Evolutionary conservation across 306 rosid genomes (phyloP).

Genomic region (Malus orientalis): DNA sequence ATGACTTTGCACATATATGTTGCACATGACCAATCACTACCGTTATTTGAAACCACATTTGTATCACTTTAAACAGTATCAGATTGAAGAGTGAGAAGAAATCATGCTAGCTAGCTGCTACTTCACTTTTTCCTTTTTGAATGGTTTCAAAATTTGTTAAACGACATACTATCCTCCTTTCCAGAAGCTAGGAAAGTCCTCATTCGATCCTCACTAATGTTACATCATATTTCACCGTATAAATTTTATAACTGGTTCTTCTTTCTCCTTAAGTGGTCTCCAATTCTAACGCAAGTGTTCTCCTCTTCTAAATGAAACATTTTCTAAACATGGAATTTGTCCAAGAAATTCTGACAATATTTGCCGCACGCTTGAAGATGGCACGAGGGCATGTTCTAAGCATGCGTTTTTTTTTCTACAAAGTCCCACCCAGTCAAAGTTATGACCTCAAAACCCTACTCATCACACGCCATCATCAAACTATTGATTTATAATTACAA

Average conservation of each 20-base stretch:
- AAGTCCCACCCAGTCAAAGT: background rate
- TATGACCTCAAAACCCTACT: background rate
- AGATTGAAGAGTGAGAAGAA: background rate
- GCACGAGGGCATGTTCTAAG: background rate
- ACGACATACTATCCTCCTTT: too few species aligned
- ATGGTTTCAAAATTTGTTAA: background rate
- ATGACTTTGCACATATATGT: background rate
- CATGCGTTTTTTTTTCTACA: background rate
- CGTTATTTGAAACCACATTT: background rate
- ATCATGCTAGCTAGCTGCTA: background rate
- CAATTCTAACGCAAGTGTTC: too few species aligned
- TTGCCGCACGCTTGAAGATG: conserved; percentile 12
- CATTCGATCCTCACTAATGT: too few species aligned
- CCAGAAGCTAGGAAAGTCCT: too few species aligned
- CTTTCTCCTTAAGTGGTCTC: too few species aligned
- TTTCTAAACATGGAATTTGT: background rate
- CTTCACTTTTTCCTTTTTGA: background rate
- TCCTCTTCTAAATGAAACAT: background rate
- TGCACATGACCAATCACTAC: background rate
- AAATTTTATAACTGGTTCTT: too few species aligned
- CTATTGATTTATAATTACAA: background rate
- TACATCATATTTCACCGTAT: too few species aligned
- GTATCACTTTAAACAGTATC: background rate
- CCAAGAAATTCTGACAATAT: background rate
- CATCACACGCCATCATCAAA: background rate